Percentiles rank a stretch among this genome's conserved stretches.
Evolutionary conservation across 2,329 filamentous ascomycete genomes (phyloP).

Genomic region (Pestalotiopsis sp.): DNA sequence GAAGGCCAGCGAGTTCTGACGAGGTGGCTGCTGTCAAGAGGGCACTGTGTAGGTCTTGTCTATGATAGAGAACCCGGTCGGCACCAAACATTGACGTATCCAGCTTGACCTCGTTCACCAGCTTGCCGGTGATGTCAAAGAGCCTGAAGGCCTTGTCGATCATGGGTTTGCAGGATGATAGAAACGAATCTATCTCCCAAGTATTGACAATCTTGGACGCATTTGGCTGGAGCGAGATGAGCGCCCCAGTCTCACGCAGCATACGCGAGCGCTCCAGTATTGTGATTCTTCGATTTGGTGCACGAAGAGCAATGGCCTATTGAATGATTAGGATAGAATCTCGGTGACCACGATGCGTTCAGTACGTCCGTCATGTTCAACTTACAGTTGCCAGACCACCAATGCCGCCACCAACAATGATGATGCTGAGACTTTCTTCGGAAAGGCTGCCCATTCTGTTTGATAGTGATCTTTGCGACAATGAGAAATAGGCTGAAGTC

Average conservation of each 20-base stretch:
- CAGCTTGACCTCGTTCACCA: slow-evolving; percentile 35
- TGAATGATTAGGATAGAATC: background rate
- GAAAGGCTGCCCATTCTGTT: background rate
- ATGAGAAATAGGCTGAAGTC: background rate
- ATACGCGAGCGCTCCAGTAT: slow-evolving; percentile 27
- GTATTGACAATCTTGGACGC: slow-evolving; percentile 36
- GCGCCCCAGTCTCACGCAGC: slow-evolving; percentile 40
- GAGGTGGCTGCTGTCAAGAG: slow-evolving; percentile 25
- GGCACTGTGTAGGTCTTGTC: slow-evolving; percentile 41
- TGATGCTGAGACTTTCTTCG: slow-evolving; percentile 9
- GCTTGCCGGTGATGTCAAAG: slow-evolving; percentile 19
- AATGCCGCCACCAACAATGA: slow-evolving; percentile 30
- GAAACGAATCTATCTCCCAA: slow-evolving; percentile 32
- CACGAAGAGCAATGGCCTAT: slow-evolving; percentile 39
- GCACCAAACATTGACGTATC: slow-evolving; percentile 36
- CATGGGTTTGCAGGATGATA: slow-evolving; percentile 33
- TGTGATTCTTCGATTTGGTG: slow-evolving; percentile 24
- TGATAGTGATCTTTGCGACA: background rate
- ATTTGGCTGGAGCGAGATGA: slow-evolving; percentile 45
- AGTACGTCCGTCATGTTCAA: background rate
- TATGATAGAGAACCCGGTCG: slow-evolving; percentile 42
- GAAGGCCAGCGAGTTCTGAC: slow-evolving; percentile 21
- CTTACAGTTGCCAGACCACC: slow-evolving; percentile 29
- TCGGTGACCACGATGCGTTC: background rate
- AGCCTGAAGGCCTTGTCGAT: slow-evolving; percentile 40